A percentile compares a stretch with the other conserved stretches of the same genome.
phyloP scores from a whole-genome alignment of 768 basidiomycete genomes.

The Vararia minispora region DNA sequence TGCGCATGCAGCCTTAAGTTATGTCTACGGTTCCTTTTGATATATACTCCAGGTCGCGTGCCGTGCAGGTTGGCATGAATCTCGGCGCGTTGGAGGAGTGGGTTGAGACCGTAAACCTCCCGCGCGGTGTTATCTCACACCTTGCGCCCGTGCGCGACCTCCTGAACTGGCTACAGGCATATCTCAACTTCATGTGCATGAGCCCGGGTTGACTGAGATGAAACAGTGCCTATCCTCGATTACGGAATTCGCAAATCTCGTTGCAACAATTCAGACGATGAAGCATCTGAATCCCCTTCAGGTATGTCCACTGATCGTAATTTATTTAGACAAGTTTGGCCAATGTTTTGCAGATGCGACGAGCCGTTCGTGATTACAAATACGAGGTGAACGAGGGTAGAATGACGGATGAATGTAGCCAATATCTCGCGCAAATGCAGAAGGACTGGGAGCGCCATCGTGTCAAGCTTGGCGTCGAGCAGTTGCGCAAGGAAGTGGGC shows the following conservation, averaged over 20 bases:
- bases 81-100: constrained; percentile 82
- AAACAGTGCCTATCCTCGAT: constrained; percentile 76
- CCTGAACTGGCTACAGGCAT: constrained; percentile 70
- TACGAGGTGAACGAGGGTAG: constrained; percentile 87
- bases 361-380: constrained; percentile 86
- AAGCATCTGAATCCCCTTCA: constrained; percentile 86
- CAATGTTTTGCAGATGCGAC: constrained; percentile 57
- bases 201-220: neutral
- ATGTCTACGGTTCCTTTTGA: neutral
- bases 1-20: constrained; percentile 19
- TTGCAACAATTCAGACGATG: constrained; percentile 84
- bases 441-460: constrained; percentile 96
- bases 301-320: constrained; percentile 26
- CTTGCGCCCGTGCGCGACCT: constrained; percentile 80
- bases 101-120: constrained; percentile 73
- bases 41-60: constrained; percentile 60
- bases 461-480: constrained; percentile 78
- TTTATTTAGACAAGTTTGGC: neutral
- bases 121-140: constrained; percentile 67
- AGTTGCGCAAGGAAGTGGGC: constrained; percentile 72
- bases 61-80: constrained; percentile 85
- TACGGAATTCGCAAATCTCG: constrained; percentile 74
- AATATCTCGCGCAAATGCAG: constrained; percentile 90
- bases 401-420: constrained; percentile 92
- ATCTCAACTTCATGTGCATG: neutral